Percentiles rank a stretch among this genome's conserved stretches.
phyloP scores from a whole-genome alignment of 1,284 basidiomycete species.

The Tranzscheliella williamsii region DNA sequence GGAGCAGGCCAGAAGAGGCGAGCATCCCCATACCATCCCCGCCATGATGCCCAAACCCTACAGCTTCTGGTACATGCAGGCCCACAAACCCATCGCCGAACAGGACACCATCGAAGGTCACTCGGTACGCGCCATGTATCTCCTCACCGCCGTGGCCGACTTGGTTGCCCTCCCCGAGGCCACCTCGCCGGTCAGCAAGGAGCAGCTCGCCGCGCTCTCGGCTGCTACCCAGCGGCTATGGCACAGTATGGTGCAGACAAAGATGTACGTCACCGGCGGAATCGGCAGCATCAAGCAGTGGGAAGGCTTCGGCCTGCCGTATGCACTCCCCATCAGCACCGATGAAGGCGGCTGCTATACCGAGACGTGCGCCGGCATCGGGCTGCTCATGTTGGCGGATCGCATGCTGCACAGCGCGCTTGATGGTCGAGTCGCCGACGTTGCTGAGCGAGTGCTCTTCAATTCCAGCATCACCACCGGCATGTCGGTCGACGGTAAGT shows the following conservation, averaged over 20 bases:
- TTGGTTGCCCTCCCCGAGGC: conserved; percentile 4
- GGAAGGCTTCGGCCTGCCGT: conserved; percentile 19
- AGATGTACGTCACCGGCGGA: conserved; percentile 28
- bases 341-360: conserved; percentile 29
- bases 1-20: conserved; percentile 14
- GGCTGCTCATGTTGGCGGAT: conserved; percentile 16
- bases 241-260: conserved; percentile 11
- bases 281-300: conserved; percentile 22
- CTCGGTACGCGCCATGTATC: conserved; percentile 20
- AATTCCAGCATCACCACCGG: conserved; percentile 24
- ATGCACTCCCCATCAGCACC: conserved; percentile 18
- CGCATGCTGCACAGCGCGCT: conserved; percentile 10
- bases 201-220: conserved; percentile 3
- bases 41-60: conserved; percentile 19
- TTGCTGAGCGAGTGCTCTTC: conserved; percentile 18
- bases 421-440: conserved; percentile 9
- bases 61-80: conserved; percentile 32
- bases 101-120: conserved; percentile 26
- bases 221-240: conserved; percentile 7
- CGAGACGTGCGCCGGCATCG: conserved; percentile 20
- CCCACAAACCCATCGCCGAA: conserved; percentile 18
- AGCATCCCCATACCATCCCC: conserved; percentile 8
- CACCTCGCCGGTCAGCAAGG: neutral
- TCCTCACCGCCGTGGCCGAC: conserved; percentile 24
- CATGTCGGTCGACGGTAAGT: conserved; percentile 18